Evolutionary conservation across 306 rosid genomes (phyloP), one percentile per base, ranked within the genome.

Genomic region (Gastrolobium villosum): DNA sequence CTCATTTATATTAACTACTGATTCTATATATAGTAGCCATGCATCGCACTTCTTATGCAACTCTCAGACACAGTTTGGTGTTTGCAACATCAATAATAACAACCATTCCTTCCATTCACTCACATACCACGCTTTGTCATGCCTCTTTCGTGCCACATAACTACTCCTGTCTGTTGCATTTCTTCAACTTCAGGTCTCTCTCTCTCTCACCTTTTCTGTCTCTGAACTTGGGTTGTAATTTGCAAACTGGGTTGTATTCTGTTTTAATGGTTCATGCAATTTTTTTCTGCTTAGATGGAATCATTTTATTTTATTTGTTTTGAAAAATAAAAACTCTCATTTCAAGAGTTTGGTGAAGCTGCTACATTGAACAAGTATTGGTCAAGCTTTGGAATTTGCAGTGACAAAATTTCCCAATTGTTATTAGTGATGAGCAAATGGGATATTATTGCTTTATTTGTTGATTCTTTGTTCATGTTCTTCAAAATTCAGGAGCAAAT

Each of bases 141-240:
- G 88, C 72, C 85, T 66, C 78, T 84, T 66, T 52, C 88, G 43
- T 56, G 63, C 40, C 44, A 49, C 77, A 10, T 14, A 66, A 67
- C 63, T 39, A 67, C 63, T 39, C 64, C 85, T 53, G 30, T 84
- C 41, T 46, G 6, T 66, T 57, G 69, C 82, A 54, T 14, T 61
- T 78, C 72, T 64, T 70, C 80, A 49, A 35, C 73, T 71, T 80
- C 85, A 84, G 88, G 88, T 81, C 28, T 67, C 55, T 35, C 13
- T 20, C 35, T 3, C 4, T 34, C 1, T 10, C 3, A 2, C 5
- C 14, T 61, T 7, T 13, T 30, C 1, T 30, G 3, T 5, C 15
- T 14, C 2, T 9, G 7, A 65, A 3, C 6, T 15, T 32, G 46
- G 1, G 20, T 5, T 30, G 3, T 31, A 28, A 32, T 39, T 20